These are phyloP conservation scores for Jimgerdemannia lactiflua DNA, from an alignment of 192 early-diverging fungal genomes.

Conservation along the genomic window DNA sequence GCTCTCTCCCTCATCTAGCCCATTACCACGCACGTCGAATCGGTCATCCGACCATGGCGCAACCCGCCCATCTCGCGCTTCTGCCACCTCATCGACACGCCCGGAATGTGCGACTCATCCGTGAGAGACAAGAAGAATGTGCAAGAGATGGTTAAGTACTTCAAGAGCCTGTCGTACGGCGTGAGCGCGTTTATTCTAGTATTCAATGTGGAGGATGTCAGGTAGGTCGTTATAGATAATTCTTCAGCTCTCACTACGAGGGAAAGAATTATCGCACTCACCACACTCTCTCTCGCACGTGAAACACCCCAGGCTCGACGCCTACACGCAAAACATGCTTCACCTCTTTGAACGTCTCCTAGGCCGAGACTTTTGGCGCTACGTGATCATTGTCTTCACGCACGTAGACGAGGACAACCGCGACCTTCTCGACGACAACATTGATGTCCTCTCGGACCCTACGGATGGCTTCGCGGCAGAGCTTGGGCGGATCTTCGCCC, in stretches of 20 bases:
- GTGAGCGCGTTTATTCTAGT: slow-evolving; percentile 54
- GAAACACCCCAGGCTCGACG: slow-evolving; percentile 34
- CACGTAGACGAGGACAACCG: slow-evolving; percentile 46
- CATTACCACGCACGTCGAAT: slow-evolving; percentile 23
- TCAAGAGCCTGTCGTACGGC: slow-evolving; percentile 44
- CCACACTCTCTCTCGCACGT: background rate
- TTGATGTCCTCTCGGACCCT: slow-evolving; percentile 39
- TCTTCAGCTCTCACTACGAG: slow-evolving; percentile 2
- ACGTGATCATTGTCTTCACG: slow-evolving; percentile 51
- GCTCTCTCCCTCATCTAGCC: slow-evolving; percentile 18
- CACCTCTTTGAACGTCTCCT: slow-evolving; percentile 41
- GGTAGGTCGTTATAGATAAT: slow-evolving; percentile 18
- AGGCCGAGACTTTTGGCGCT: slow-evolving; percentile 51
- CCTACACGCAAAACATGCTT: slow-evolving; percentile 52
- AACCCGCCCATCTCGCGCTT: slow-evolving; percentile 6
- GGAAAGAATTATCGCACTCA: background rate
- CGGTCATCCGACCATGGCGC: slow-evolving; percentile 22
- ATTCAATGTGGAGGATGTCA: slow-evolving; percentile 48
- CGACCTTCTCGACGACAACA: slow-evolving; percentile 43
- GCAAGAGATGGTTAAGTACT: slow-evolving; percentile 45
- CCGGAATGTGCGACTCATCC: slow-evolving; percentile 46
- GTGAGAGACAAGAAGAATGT: slow-evolving; percentile 40
- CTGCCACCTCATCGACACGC: slow-evolving; percentile 35
- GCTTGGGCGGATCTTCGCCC: slow-evolving; percentile 38
- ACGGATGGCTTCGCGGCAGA: slow-evolving; percentile 44